Evolutionary conservation across 163 green algal genomes (phyloP), one percentile per base, ranked within the genome.

Genomic region (Scenedesmus sp.): DNA sequence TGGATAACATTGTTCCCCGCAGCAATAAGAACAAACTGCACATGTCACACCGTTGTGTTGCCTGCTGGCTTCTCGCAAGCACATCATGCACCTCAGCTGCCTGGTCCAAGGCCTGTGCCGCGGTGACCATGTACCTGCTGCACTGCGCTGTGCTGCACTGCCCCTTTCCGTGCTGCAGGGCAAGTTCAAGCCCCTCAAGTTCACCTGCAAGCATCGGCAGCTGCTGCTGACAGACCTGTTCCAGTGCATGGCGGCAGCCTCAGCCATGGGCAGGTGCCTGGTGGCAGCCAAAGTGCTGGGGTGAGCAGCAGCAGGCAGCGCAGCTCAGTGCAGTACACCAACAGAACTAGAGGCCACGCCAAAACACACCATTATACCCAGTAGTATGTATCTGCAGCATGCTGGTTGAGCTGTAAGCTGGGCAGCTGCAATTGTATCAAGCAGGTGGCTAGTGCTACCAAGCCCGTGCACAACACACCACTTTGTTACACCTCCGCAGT

Each of bases 151-250:
- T 55, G 66, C 89, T 85, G 18, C 34, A 20, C 55, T 23, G 54
- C 54, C 52, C 82, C 73, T 23, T 55, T 13, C 64, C 52, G 6
- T 91, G 76, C 79, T 26, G 12, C 94, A 97, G 96, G 93, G 92
- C 91, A 96, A 96, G 73, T 96, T 94, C 94, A 97, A 98, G 89
- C 90, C 97, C 6, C 85, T 96, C 26, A 97, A 97, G 88, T 98
- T 99, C 93, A 94, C 93, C 9, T 98, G 95, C 92, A 92, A 92
- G 64, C 95, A 97, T 74, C 91, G 97, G 1, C 87, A 93, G 46
- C 91, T 93, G 18, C 94, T 99, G 90, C 93, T 99, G 57, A 97
- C 94, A 9, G 91, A 95, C 83, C 91, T 99, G 54, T 97, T 96
- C 90, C 94, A 96, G 46, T 91, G 66, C 66, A 92, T 97, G 59